These are phyloP conservation scores for Elsinoe batatas DNA, from an alignment of 2,329 filamentous ascomycete species.

Conservation along the genomic window DNA sequence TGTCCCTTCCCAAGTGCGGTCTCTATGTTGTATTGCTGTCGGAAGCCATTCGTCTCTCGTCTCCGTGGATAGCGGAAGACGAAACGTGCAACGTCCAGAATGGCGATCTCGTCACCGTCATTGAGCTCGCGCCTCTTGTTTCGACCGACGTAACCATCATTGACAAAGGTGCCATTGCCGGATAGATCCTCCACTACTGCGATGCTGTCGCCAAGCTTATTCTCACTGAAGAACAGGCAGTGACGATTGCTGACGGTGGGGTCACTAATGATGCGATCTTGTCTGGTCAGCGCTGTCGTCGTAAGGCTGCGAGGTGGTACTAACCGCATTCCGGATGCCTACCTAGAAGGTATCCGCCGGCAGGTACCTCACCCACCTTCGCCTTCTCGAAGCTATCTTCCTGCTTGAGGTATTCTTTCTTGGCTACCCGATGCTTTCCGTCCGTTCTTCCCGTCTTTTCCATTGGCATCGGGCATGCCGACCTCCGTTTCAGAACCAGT, in stretches of 20 bases:
- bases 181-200: conserved; percentile 88
- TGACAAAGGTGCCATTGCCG: conserved; percentile 93
- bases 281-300: background rate
- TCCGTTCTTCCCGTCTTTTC: conserved; percentile 28
- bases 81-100: conserved; percentile 76
- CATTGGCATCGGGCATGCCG: conserved; percentile 53
- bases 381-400: conserved; percentile 53
- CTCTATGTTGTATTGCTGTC: conserved; percentile 74
- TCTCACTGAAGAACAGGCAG: conserved; percentile 58
- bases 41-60: conserved; percentile 65
- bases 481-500: conserved; percentile 66
- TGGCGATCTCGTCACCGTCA: conserved; percentile 82
- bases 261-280: conserved; percentile 62
- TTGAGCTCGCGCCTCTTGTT: conserved; percentile 84
- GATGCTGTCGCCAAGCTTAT: conserved; percentile 45
- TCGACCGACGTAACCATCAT: conserved; percentile 79
- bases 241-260: conserved; percentile 82
- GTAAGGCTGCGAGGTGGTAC: conserved; percentile 28
- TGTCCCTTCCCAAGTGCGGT: conserved; percentile 89
- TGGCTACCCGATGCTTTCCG: conserved; percentile 37
- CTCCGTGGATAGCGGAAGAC: conserved; percentile 81
- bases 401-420: conserved; percentile 46
- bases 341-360: conserved; percentile 82
- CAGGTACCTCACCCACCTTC: conserved; percentile 44
- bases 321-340: conserved; percentile 87